Evolutionary conservation across 768 basidiomycete genomes (phyloP).

Genomic region (Boletus rubropictus): DNA sequence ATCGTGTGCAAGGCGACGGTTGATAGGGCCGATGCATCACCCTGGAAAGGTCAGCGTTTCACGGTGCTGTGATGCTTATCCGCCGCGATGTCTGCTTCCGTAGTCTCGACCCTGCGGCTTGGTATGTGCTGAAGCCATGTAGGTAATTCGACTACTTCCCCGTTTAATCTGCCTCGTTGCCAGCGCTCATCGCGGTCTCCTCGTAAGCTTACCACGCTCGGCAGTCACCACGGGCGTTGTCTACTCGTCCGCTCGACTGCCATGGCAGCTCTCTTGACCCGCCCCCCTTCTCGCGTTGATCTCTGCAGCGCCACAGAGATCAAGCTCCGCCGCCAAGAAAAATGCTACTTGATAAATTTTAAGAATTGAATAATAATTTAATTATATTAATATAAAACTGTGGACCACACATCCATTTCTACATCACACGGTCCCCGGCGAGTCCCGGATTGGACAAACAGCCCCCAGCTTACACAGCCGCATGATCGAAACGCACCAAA

Average conservation of each 20-base stretch:
- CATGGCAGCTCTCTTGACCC: slow-evolving; percentile 2
- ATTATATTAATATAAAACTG: no score
- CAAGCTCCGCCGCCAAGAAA: neutral
- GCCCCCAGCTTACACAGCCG: no score
- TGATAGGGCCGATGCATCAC: slow-evolving; percentile 19
- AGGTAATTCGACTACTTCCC: slow-evolving; percentile 4
- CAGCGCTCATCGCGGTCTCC: slow-evolving; percentile 11
- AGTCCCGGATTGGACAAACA: slow-evolving; percentile 9
- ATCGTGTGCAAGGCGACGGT: slow-evolving; percentile 11
- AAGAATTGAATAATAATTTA: no score
- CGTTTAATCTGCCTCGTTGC: slow-evolving; percentile 3
- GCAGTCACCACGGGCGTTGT: neutral
- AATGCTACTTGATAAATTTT: no score
- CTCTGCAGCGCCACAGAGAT: slow-evolving; percentile 17
- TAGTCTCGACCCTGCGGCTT: neutral
- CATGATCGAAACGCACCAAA: no score
- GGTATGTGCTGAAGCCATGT: neutral
- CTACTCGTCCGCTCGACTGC: neutral
- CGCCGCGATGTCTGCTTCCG: slow-evolving; percentile 11
- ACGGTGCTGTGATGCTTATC: slow-evolving; percentile 17
- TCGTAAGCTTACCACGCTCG: slow-evolving; percentile 11
- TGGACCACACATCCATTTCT: no score
- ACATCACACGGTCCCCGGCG: slow-evolving; percentile 11
- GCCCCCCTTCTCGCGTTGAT: slow-evolving; percentile 12
- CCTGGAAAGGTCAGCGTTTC: slow-evolving; percentile 16